These are phyloP conservation scores for Sequoia sempervirens DNA, from an alignment of 75 land plant genomes.

Conservation along the genomic window DNA sequence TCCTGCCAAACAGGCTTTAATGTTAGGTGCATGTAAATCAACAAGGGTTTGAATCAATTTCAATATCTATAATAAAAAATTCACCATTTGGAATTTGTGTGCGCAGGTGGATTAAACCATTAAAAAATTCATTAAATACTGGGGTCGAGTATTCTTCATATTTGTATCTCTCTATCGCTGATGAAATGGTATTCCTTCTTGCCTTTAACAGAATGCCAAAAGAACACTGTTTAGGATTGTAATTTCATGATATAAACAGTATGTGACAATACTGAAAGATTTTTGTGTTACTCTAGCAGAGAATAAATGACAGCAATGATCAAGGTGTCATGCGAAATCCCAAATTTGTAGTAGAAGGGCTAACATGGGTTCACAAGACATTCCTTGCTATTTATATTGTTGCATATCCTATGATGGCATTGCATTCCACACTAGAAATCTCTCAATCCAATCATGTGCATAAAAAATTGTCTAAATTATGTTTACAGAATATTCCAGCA, in stretches of 20 bases:
- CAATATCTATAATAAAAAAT: not conserved
- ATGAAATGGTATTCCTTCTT: not conserved
- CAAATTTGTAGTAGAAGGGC: not conserved
- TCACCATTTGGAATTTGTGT: not conserved
- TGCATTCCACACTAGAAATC: not conserved
- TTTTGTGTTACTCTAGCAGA: not conserved
- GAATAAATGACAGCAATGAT: not conserved
- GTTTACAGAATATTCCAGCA: not conserved
- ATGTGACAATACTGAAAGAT: not conserved
- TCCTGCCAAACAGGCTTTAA: conserved; percentile 2
- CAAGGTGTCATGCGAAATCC: not conserved
- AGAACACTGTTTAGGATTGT: not conserved
- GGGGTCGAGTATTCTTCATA: not conserved
- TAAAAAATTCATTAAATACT: not conserved
- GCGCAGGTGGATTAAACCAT: not conserved
- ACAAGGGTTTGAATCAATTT: not conserved
- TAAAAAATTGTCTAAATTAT: not conserved
- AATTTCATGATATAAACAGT: not conserved
- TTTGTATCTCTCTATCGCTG: not conserved
- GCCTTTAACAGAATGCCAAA: not conserved
- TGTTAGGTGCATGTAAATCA: not conserved
- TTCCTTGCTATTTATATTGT: not conserved
- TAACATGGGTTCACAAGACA: not conserved
- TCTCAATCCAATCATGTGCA: too few species aligned
- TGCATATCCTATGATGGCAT: not conserved